Conservation (phyloP, 2,329 filamentous ascomycete genomes). For the Aspergillus cejpii region DNA sequence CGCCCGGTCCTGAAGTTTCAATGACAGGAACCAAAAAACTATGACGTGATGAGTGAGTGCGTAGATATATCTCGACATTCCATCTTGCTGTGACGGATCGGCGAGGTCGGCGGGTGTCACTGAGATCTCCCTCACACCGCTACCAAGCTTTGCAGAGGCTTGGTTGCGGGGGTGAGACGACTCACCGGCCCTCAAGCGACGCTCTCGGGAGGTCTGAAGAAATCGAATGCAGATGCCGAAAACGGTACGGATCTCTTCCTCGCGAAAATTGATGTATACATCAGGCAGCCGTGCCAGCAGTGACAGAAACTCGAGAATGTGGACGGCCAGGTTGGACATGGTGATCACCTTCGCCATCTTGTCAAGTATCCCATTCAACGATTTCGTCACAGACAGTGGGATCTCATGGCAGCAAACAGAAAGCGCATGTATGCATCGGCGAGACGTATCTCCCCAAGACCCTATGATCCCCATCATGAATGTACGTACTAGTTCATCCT, state of each 20-base stretch:
- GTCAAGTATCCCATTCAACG: constrained; percentile 75
- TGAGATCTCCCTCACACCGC: constrained; percentile 40
- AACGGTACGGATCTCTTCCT: constrained; percentile 87
- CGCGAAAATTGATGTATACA: constrained; percentile 79
- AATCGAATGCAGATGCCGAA: constrained; percentile 95
- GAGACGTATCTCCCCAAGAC: constrained; percentile 77
- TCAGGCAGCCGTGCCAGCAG: constrained; percentile 77
- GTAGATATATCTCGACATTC: constrained; percentile 88
- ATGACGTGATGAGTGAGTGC: constrained; percentile 92
- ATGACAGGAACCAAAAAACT: constrained; percentile 89
- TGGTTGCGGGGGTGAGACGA: constrained; percentile 30
- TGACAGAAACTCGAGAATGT: constrained; percentile 93
- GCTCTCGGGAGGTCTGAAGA: constrained; percentile 75
- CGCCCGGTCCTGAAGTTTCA: constrained; percentile 76
- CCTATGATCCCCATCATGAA: constrained; percentile 76
- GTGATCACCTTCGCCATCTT: constrained; percentile 97
- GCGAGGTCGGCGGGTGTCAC: constrained; percentile 22
- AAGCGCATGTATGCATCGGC: constrained; percentile 88
- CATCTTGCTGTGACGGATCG: constrained; percentile 52
- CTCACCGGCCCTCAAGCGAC: constrained; percentile 33
- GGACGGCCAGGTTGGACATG: constrained; percentile 81
- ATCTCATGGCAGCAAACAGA: constrained; percentile 94
- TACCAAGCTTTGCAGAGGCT: constrained; percentile 39
- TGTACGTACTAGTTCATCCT: constrained; percentile 80
- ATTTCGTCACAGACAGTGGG: constrained; percentile 77